A percentile compares a stretch with the other conserved stretches of the same genome.
Conservation (phyloP, 2,329 filamentous ascomycete species). For the Neofusicoccum cordaticola region DNA sequence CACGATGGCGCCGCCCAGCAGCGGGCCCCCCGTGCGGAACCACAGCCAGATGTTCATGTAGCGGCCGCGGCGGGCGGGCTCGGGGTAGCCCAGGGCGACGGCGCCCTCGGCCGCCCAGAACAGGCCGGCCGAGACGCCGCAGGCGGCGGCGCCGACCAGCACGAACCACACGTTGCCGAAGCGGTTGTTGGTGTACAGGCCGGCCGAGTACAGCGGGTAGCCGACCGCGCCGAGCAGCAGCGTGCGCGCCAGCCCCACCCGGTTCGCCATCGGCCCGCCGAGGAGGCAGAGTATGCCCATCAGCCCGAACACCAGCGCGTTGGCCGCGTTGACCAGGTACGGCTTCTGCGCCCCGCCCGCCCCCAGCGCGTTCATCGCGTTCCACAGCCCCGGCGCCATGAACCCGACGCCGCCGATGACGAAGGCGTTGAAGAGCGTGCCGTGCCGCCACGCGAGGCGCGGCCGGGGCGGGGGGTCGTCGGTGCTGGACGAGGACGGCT, state of each 20-base stretch:
- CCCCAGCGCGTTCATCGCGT: conserved; percentile 54
- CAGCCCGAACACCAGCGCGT: conserved; percentile 50
- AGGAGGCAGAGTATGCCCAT: conserved; percentile 50
- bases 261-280: conserved; percentile 49
- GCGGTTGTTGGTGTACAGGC: conserved; percentile 50
- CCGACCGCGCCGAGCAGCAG: conserved; percentile 47
- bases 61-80: conserved; percentile 45
- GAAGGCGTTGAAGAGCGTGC: conserved; percentile 54
- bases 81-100: conserved; percentile 50
- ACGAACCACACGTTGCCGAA: conserved; percentile 54
- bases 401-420: conserved; percentile 55
- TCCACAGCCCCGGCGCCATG: conserved; percentile 53
- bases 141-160: conserved; percentile 48
- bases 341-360: conserved; percentile 53
- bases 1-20: conserved; percentile 48
- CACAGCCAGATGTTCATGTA: conserved; percentile 51
- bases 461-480: too few species aligned
- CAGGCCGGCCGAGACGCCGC: conserved; percentile 49
- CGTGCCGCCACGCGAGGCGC: conserved; percentile 45
- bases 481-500: too few species aligned
- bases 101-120: conserved; percentile 54
- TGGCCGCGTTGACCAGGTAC: conserved; percentile 53
- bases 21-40: conserved; percentile 51
- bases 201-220: conserved; percentile 49
- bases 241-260: conserved; percentile 48